A percentile compares a stretch with the other conserved stretches of the same genome.
These are phyloP conservation scores for Ophiostoma ips DNA, from an alignment of 2,329 filamentous ascomycete genomes.

Conservation along the genomic window DNA sequence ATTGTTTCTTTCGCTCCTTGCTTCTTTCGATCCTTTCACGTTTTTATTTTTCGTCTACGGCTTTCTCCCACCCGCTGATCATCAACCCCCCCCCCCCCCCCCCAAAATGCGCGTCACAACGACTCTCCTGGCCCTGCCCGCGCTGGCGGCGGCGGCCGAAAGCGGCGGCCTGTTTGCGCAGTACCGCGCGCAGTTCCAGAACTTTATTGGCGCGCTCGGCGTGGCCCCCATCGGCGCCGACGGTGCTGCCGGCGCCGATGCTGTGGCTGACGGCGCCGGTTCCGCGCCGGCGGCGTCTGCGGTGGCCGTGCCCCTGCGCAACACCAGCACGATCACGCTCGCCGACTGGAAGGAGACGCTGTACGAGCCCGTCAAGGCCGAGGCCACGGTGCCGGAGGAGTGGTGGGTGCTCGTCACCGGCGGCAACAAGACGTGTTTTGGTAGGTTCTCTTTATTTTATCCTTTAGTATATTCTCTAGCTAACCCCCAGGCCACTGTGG, in stretches of 20 bases:
- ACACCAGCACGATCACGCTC: slow-evolving; percentile 34
- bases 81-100: too few relatives aligned
- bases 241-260: slow-evolving; percentile 21
- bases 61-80: too few relatives aligned
- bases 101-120: slow-evolving; percentile 45
- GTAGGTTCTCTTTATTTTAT: slow-evolving; percentile 23
- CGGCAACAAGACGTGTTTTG: slow-evolving; percentile 64
- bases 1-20: neutral
- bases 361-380: slow-evolving; percentile 44
- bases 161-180: slow-evolving; percentile 31
- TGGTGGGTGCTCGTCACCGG: slow-evolving; percentile 66
- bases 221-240: slow-evolving; percentile 39
- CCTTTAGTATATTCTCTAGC: too few relatives aligned
- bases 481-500: slow-evolving; percentile 44
- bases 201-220: slow-evolving; percentile 41
- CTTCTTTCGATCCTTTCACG: too few relatives aligned
- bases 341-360: slow-evolving; percentile 59
- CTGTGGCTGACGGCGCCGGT: slow-evolving; percentile 29
- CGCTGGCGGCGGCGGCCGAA: slow-evolving; percentile 38
- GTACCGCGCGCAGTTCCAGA: slow-evolving; percentile 50
- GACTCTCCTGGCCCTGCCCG: slow-evolving; percentile 39
- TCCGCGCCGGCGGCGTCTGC: slow-evolving; percentile 30
- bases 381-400: slow-evolving; percentile 50
- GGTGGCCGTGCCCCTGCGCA: neutral
- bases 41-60: too few relatives aligned